These are phyloP conservation scores for Austroboletus festivus DNA, from an alignment of 768 basidiomycete genomes.

Conservation along the genomic window DNA sequence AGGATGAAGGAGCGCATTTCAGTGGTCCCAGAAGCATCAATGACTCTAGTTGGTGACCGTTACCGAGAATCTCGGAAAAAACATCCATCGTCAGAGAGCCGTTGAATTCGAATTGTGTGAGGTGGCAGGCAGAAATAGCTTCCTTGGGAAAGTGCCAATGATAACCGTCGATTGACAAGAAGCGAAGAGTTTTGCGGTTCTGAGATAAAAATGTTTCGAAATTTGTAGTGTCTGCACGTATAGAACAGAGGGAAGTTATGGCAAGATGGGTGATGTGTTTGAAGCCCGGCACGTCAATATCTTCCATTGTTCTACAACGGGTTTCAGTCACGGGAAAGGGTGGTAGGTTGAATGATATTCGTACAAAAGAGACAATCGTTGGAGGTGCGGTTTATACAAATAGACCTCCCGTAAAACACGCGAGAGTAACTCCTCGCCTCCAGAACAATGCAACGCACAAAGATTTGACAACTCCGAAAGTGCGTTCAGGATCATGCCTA, in stretches of 20 bases:
- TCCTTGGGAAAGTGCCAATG: conserved; percentile 57
- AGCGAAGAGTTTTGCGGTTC: conserved; percentile 51
- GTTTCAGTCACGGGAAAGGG: neutral
- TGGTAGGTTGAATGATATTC: conserved; percentile 10
- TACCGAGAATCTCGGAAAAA: conserved; percentile 56
- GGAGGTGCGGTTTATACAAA: conserved; percentile 47
- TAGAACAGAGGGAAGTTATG: conserved; percentile 46
- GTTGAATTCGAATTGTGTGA: conserved; percentile 60
- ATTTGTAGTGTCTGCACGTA: conserved; percentile 38
- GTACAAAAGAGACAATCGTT: conserved; percentile 56
- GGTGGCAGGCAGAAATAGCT: conserved; percentile 51
- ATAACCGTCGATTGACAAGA: conserved; percentile 51
- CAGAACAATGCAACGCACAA: conserved; percentile 58
- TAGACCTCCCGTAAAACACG: conserved; percentile 55
- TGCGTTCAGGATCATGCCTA: conserved; percentile 69
- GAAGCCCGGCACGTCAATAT: conserved; percentile 46
- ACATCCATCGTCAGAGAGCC: conserved; percentile 52
- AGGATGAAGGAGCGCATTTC: conserved; percentile 47
- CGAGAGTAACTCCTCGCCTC: conserved; percentile 50
- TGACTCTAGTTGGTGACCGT: conserved; percentile 65
- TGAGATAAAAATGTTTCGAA: conserved; percentile 48
- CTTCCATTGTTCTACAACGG: conserved; percentile 34
- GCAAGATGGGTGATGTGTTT: conserved; percentile 58
- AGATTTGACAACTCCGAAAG: conserved; percentile 61
- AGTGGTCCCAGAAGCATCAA: conserved; percentile 54